A percentile compares a stretch with the other conserved stretches of the same genome.
These are phyloP conservation scores for Hypoxylon fragiforme DNA, from an alignment of 495 filamentous ascomycete genomes.

Conservation along the genomic window DNA sequence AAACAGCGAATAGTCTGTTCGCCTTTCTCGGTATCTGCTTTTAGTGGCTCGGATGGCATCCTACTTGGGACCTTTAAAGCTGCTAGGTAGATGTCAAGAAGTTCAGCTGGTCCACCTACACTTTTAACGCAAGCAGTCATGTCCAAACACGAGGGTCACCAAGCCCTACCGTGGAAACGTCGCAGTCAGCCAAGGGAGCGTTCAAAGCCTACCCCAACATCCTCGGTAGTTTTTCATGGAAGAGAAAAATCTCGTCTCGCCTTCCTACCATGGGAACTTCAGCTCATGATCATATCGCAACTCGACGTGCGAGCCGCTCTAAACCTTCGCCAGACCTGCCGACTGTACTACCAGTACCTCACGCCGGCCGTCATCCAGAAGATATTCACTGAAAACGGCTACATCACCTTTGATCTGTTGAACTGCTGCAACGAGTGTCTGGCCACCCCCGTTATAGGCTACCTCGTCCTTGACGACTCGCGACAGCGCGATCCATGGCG, in stretches of 20 bases:
- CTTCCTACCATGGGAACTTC: conserved; percentile 37
- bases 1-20: neutral
- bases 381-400: neutral
- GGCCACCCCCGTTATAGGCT: neutral
- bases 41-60: neutral
- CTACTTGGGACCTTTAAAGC: neutral
- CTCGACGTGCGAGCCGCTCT: conserved; percentile 35
- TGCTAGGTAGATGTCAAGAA: neutral
- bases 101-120: neutral
- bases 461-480: conserved; percentile 3
- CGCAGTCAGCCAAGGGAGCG: too few relatives aligned
- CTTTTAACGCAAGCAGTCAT: neutral
- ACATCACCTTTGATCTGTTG: neutral
- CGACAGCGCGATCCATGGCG: neutral
- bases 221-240: neutral
- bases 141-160: neutral
- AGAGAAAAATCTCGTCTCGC: neutral
- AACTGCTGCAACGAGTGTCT: conserved; percentile 8
- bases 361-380: neutral
- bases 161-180: neutral
- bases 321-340: conserved; percentile 40
- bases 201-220: too few relatives aligned
- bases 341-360: conserved; percentile 13
- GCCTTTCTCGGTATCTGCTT: neutral
- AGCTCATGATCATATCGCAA: conserved; percentile 34